These are phyloP conservation scores for Platanthera zijinensis DNA, from an alignment of 106 monocot genomes.

Conservation along the genomic window DNA sequence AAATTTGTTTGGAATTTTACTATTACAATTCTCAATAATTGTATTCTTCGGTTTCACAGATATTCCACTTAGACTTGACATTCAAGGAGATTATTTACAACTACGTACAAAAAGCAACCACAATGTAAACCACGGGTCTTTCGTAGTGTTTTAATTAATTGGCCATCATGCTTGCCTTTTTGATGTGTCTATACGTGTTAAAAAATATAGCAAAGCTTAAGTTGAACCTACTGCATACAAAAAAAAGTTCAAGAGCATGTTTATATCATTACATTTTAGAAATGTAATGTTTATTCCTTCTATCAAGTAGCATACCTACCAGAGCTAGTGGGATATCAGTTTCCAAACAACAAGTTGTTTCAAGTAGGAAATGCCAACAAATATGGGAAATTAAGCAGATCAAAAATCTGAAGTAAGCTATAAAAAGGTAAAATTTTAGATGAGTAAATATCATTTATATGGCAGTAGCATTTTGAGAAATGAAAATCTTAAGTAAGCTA, in stretches of 20 bases:
- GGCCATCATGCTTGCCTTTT: conserved; percentile 30
- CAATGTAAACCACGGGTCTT: conserved; percentile 95
- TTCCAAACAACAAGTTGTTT: no score
- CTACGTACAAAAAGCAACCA: conserved; percentile 83
- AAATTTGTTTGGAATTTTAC: not conserved
- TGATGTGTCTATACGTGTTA: not conserved
- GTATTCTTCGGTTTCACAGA: conserved; percentile 28
- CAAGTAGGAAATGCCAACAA: no score
- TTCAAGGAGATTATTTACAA: conserved; percentile 95
- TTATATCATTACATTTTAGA: conserved; percentile 94
- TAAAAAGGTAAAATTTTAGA: no score
- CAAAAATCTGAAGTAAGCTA: no score
- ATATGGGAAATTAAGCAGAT: no score
- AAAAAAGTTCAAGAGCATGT: conserved; percentile 80
- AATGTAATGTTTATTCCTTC: conserved; percentile 87
- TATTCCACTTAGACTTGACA: conserved; percentile 63
- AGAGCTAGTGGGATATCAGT: no score
- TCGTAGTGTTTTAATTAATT: conserved; percentile 83
- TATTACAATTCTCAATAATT: not conserved
- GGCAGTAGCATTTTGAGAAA: no score
- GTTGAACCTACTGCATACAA: conserved; percentile 27
- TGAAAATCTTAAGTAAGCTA: no score
- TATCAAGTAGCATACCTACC: no score
- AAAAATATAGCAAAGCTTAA: not conserved
- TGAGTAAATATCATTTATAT: no score